A percentile compares a stretch with the other conserved stretches of the same genome.
Conservation (phyloP, 768 basidiomycete genomes). For the Daedaleopsis sinensis region DNA sequence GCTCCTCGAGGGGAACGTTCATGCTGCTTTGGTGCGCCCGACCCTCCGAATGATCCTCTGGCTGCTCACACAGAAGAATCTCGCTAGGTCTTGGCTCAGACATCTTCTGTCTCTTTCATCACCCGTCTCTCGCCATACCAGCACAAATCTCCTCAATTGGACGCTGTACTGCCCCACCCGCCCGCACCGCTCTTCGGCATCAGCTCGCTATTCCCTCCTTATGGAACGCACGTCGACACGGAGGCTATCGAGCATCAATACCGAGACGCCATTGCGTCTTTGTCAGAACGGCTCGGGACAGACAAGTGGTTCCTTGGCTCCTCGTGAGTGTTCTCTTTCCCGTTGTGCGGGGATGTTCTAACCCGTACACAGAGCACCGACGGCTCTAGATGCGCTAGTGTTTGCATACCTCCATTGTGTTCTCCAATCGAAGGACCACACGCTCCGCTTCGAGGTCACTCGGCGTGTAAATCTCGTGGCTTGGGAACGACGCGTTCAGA, state of each 20-base stretch:
- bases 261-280: slow-evolving; percentile 68
- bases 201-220: slow-evolving; percentile 60
- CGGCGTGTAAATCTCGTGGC: slow-evolving; percentile 76
- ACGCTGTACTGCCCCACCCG: slow-evolving; percentile 61
- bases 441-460: slow-evolving; percentile 65
- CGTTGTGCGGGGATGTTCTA: not conserved
- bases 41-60: not conserved
- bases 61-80: not conserved
- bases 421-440: slow-evolving; percentile 43
- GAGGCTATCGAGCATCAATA: slow-evolving; percentile 59
- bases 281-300: slow-evolving; percentile 74
- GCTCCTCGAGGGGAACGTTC: slow-evolving; percentile 75
- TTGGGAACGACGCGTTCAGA: slow-evolving; percentile 76
- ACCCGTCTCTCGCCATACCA: slow-evolving; percentile 43
- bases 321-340: slow-evolving; percentile 43
- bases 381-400: slow-evolving; percentile 77
- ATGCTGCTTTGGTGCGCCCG: slow-evolving; percentile 64
- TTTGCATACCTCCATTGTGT: slow-evolving; percentile 83
- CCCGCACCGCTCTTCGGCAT: slow-evolving; percentile 75
- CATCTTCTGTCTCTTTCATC: slow-evolving; percentile 45
- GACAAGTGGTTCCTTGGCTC: slow-evolving; percentile 86
- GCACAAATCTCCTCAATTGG: slow-evolving; percentile 37
- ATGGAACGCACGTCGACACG: slow-evolving; percentile 58
- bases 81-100: slow-evolving; percentile 51
- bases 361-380: slow-evolving; percentile 59